Percentiles rank a stretch among this genome's conserved stretches.
Conservation (phyloP, 345 rosid genomes). For the Lumnitzera racemosa region DNA sequence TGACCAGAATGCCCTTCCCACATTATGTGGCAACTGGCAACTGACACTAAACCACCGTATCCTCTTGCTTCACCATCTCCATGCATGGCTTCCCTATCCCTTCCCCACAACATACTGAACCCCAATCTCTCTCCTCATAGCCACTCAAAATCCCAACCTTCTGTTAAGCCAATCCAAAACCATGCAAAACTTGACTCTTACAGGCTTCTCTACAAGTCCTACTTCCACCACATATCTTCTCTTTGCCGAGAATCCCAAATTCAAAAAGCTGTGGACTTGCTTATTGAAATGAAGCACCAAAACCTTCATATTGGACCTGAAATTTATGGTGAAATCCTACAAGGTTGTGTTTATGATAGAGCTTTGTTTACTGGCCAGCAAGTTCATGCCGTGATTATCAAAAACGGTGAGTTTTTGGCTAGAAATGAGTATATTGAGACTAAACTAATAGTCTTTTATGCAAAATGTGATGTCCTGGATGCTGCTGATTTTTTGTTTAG, state of each 20-base stretch:
- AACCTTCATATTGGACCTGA: slow-evolving; percentile 41
- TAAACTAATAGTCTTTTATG: slow-evolving; percentile 55
- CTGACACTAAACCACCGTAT: neutral
- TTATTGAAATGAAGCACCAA: slow-evolving; percentile 41
- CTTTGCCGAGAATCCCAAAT: slow-evolving; percentile 51
- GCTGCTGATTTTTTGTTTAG: slow-evolving; percentile 33
- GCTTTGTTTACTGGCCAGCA: slow-evolving; percentile 51
- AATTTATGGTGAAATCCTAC: slow-evolving; percentile 61
- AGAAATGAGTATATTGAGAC: slow-evolving; percentile 59
- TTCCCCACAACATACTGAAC: slow-evolving; percentile 7
- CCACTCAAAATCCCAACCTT: neutral
- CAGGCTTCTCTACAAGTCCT: slow-evolving; percentile 20
- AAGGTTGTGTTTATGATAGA: slow-evolving; percentile 59
- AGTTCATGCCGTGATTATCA: slow-evolving; percentile 66
- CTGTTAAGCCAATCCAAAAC: slow-evolving; percentile 1
- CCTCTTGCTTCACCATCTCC: neutral
- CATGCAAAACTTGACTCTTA: slow-evolving; percentile 1
- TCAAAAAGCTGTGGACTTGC: slow-evolving; percentile 44
- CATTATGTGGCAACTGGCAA: neutral
- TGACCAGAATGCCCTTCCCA: neutral
- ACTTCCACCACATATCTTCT: slow-evolving; percentile 36
- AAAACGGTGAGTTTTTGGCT: slow-evolving; percentile 45
- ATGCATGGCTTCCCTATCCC: slow-evolving; percentile 30
- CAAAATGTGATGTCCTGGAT: slow-evolving; percentile 49
- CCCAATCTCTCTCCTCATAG: slow-evolving; percentile 6